Conservation (phyloP, 1,139 yeast genomes). For the Geotrichum macrosporum region DNA sequence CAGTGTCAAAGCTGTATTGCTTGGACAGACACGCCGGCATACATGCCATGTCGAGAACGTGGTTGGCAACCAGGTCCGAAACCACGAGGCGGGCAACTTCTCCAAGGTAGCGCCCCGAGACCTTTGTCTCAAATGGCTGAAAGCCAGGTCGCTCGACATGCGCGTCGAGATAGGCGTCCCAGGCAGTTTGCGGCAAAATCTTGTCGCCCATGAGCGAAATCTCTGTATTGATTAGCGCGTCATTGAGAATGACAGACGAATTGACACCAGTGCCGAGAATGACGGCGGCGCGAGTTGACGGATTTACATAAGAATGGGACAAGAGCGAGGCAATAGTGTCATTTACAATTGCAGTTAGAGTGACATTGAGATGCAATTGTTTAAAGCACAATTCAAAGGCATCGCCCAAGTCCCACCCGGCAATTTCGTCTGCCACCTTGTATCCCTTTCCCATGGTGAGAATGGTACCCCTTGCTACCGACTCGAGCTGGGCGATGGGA, state of each 20-base stretch:
- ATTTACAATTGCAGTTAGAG: slow-evolving; percentile 76
- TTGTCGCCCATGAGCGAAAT: slow-evolving; percentile 35
- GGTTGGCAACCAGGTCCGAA: slow-evolving; percentile 61
- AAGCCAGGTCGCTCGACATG: slow-evolving; percentile 67
- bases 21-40: slow-evolving; percentile 28
- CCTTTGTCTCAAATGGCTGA: slow-evolving; percentile 82
- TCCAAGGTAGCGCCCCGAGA: slow-evolving; percentile 84
- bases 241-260: slow-evolving; percentile 40
- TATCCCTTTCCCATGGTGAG: slow-evolving; percentile 93
- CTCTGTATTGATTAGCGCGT: slow-evolving; percentile 36
- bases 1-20: slow-evolving; percentile 30
- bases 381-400: slow-evolving; percentile 54
- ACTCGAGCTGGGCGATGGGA: slow-evolving; percentile 42
- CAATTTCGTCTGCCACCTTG: slow-evolving; percentile 60
- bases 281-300: slow-evolving; percentile 71
- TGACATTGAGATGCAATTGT: slow-evolving; percentile 52
- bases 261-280: slow-evolving; percentile 92
- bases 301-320: slow-evolving; percentile 64
- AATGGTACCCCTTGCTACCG: slow-evolving; percentile 62
- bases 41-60: slow-evolving; percentile 40
- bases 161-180: slow-evolving; percentile 62
- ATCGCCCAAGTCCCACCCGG: slow-evolving; percentile 68
- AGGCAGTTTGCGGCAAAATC: slow-evolving; percentile 65
- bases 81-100: slow-evolving; percentile 70
- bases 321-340: slow-evolving; percentile 86